Evolutionary conservation across 768 basidiomycete species (phyloP), one percentile per base, ranked within the genome.

Genomic region (Naganishia kalamii): DNA sequence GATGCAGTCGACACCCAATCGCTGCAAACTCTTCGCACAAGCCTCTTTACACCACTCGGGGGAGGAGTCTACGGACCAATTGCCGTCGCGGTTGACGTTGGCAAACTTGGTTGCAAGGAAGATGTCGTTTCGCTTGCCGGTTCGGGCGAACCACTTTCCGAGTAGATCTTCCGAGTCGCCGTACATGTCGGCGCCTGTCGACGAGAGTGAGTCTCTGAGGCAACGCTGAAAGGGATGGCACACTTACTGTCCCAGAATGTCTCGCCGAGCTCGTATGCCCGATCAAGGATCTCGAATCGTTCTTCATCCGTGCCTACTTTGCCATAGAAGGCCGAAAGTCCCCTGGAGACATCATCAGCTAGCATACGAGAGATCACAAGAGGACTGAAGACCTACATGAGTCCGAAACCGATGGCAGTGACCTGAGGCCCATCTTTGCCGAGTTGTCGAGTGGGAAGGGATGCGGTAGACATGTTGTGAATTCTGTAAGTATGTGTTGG

Each of bases 81-180:
- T 12, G 10, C 49, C 61, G 15, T 48, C 33, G 21, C 47, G 51
- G 0, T 27, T 40, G 27, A 46, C 21, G n/a, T 43, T 40, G 48
- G 46, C 83, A 49, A 83, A 83, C 72, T 87, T 87, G 21, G 85
- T 86, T 2, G 85, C 85, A 21, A 87, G 79, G 76, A 86, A 87
- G 21, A 85, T 83, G 15, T 57, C 54, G 13, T 57, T 27, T 1
- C 54, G 54, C 40, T 57, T 57, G 1, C 54, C 54, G 21, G 54
- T 57, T 17, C 54, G 35, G 6, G 54, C 54, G 13, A 85, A 83
- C 84, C 81, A 83, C 73, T 81, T 81, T 3, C 82, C 82, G 35
- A 83, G 64, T 2, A 82, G 60, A 0, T 80, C 81, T 72, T 81
- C 81, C 30, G 77, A 80, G 51, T 82, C 80, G 7, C 77, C 79